Conservation (phyloP, 768 basidiomycete genomes). For the Cyclocybe cylindracea region DNA sequence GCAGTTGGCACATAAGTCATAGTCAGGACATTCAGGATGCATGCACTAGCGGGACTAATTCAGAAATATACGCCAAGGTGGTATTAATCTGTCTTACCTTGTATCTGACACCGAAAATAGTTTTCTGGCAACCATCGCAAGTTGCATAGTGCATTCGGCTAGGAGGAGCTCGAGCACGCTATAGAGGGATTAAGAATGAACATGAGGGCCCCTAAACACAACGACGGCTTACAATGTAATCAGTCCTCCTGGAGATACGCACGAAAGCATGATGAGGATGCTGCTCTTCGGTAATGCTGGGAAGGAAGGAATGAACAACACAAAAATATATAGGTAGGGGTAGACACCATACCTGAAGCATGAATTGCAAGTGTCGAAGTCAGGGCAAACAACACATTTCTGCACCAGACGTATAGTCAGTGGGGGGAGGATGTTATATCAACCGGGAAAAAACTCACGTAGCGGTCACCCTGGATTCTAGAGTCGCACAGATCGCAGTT, state of each 20-base stretch:
- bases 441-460: slow-evolving; percentile 45
- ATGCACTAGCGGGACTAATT: slow-evolving; percentile 56
- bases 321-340: not conserved
- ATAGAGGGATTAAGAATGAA: not conserved
- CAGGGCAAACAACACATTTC: slow-evolving; percentile 85
- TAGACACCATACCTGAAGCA: slow-evolving; percentile 58
- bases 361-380: slow-evolving; percentile 73
- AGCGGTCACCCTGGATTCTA: slow-evolving; percentile 67
- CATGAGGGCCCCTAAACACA: not conserved
- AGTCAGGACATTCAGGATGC: slow-evolving; percentile 76
- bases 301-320: slow-evolving; percentile 1
- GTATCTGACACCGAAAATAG: slow-evolving; percentile 66
- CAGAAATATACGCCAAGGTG: slow-evolving; percentile 6
- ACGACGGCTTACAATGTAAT: slow-evolving; percentile 53
- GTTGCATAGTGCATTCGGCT: slow-evolving; percentile 49
- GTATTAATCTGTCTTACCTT: slow-evolving; percentile 49
- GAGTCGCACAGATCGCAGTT: slow-evolving; percentile 80
- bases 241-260: slow-evolving; percentile 50
- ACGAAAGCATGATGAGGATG: slow-evolving; percentile 81
- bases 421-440: not conserved
- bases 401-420: slow-evolving; percentile 22
- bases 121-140: slow-evolving; percentile 59
- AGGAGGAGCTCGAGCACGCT: slow-evolving; percentile 23
- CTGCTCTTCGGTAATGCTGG: slow-evolving; percentile 66
- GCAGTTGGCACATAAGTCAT: slow-evolving; percentile 78